A percentile compares a stretch with the other conserved stretches of the same genome.
Conservation (phyloP, 768 basidiomycete genomes). For the Leccinum truebloodii region DNA sequence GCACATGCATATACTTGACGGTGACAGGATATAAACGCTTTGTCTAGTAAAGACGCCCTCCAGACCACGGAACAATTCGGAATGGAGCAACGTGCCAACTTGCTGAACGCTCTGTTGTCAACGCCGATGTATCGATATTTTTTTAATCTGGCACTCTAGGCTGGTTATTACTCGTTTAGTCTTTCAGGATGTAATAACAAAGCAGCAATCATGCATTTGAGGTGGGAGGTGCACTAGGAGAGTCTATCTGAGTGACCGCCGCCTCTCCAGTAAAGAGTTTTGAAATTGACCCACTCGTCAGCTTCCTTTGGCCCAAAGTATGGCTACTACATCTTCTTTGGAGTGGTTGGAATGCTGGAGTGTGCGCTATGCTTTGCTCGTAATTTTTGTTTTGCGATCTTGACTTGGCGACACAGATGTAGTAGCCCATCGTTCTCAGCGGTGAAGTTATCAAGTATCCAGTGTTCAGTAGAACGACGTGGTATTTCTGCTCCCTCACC, state of each 20-base stretch:
- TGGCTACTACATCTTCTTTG: conserved; percentile 67
- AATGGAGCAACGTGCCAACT: conserved; percentile 27
- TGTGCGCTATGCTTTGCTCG: conserved; percentile 56
- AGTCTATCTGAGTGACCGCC: conserved; percentile 28
- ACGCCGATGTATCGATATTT: neutral
- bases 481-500: conserved; percentile 12
- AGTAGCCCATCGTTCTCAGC: conserved; percentile 11
- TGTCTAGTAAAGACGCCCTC: conserved; percentile 8
- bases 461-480: conserved; percentile 38
- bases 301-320: conserved; percentile 26
- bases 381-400: conserved; percentile 3
- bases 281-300: conserved; percentile 51
- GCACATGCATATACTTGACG: conserved; percentile 16
- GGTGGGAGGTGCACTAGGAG: neutral
- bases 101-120: conserved; percentile 5
- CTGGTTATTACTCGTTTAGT: conserved; percentile 22
- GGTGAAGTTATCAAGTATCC: conserved; percentile 33
- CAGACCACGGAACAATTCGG: conserved; percentile 13
- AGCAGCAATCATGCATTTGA: conserved; percentile 19
- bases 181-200: neutral
- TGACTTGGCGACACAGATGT: conserved; percentile 55
- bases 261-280: conserved; percentile 42
- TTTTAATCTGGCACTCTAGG: neutral
- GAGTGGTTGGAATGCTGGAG: conserved; percentile 95
- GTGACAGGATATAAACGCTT: conserved; percentile 18